phyloP scores from a whole-genome alignment of 139 green algal genomes.

The Nannochloris sp. region DNA sequence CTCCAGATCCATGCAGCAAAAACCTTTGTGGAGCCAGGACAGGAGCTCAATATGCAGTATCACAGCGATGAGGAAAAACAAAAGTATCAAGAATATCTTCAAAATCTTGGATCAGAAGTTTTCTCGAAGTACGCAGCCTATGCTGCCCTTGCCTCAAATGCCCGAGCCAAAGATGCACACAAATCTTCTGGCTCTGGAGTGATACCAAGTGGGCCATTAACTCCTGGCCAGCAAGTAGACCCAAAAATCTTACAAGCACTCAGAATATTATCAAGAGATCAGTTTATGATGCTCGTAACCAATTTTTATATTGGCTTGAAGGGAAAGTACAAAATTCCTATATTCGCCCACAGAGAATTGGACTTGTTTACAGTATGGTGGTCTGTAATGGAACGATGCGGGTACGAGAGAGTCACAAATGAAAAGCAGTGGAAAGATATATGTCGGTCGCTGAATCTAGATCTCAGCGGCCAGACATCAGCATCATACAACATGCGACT shows the following conservation, averaged over 20 bases:
- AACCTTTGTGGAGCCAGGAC: conserved; percentile 4
- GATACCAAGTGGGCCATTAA: conserved; percentile 10
- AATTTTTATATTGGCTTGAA: conserved; percentile 46
- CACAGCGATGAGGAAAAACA: conserved; percentile 10
- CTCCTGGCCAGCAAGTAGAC: conserved; percentile 16
- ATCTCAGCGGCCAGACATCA: conserved; percentile 50
- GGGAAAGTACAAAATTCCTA: conserved; percentile 53
- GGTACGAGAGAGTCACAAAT: conserved; percentile 53
- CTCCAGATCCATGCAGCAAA: conserved; percentile 10
- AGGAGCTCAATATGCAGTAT: conserved; percentile 19
- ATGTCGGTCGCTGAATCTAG: conserved; percentile 47
- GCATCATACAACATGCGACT: conserved; percentile 61
- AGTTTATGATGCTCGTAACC: conserved; percentile 37
- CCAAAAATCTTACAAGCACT: conserved; percentile 34
- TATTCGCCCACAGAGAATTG: conserved; percentile 55
- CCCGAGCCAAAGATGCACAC: not conserved
- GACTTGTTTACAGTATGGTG: conserved; percentile 56
- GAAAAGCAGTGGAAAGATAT: conserved; percentile 65
- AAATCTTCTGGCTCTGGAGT: conserved; percentile 1
- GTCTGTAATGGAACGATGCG: conserved; percentile 57
- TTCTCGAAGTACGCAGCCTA: not conserved
- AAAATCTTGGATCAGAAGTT: not conserved
- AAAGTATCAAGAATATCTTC: conserved; percentile 1
- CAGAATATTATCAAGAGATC: conserved; percentile 21
- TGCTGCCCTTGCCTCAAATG: not conserved